These are phyloP conservation scores for Lathyrus tuberosus DNA, from an alignment of 306 rosid species.

Conservation along the genomic window DNA sequence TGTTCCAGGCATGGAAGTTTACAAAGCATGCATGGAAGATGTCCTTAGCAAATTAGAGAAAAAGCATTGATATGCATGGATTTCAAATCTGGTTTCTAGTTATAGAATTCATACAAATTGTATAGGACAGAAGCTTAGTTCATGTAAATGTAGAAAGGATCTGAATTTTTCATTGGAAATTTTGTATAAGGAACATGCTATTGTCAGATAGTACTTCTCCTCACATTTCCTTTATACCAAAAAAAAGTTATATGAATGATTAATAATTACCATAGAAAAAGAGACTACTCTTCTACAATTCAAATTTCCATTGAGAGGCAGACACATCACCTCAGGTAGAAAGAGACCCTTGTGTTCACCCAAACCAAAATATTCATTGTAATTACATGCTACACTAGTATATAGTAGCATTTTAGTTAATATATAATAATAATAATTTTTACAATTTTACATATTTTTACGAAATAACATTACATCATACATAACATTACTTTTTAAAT, in stretches of 20 bases:
- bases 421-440: too few species aligned
- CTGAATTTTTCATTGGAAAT: conserved; percentile 21
- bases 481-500: too few species aligned
- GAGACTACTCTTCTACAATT: not conserved
- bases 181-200: conserved; percentile 15
- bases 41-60: conserved; percentile 53
- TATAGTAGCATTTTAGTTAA: too few species aligned
- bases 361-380: not conserved
- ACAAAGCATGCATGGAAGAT: conserved; percentile 83
- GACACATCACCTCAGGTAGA: not conserved
- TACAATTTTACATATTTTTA: too few species aligned
- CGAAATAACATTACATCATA: too few species aligned
- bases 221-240: not conserved
- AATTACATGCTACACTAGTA: not conserved
- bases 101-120: conserved; percentile 15
- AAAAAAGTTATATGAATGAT: not conserved
- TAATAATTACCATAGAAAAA: not conserved
- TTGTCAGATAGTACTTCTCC: not conserved
- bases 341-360: not conserved
- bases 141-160: conserved; percentile 20
- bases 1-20: conserved; percentile 84
- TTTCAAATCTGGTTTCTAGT: conserved; percentile 37
- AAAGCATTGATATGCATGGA: conserved; percentile 43
- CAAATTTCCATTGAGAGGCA: not conserved
- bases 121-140: conserved; percentile 35